phyloP scores from a whole-genome alignment of 495 filamentous ascomycete species.

The Lophiotrema nucula region DNA sequence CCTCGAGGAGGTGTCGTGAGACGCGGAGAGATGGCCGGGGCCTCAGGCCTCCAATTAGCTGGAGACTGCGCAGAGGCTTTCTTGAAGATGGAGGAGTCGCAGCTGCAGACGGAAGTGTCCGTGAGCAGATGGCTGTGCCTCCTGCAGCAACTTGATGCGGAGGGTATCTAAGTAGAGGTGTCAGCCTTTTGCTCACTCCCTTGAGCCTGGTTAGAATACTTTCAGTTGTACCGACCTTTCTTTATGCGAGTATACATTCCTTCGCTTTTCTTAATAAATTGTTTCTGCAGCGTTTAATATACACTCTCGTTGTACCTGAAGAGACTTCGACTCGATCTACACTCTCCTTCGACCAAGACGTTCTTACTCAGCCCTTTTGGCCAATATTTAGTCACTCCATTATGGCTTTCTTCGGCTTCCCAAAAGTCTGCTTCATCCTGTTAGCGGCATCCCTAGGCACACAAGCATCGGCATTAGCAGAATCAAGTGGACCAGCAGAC shows the following conservation, averaged over 20 bases:
- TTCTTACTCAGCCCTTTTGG: too few species aligned
- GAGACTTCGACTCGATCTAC: neutral
- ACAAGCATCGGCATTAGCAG: neutral
- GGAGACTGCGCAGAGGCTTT: neutral
- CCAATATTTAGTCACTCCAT: conserved; percentile 9
- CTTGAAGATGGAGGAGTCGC: neutral
- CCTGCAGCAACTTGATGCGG: neutral
- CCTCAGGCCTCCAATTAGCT: neutral
- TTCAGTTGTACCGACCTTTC: neutral
- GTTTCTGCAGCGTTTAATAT: neutral
- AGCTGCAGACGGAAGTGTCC: neutral
- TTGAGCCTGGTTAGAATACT: neutral
- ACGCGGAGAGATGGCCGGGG: neutral
- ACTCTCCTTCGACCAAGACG: neutral
- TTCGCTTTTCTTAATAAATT: neutral
- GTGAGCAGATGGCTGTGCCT: neutral
- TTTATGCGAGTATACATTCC: neutral
- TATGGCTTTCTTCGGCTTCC: conserved; percentile 17
- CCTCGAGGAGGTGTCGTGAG: neutral
- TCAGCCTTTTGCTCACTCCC: neutral
- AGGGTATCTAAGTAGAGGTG: neutral
- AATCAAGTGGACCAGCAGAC: neutral
- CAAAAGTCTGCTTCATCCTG: conserved; percentile 11
- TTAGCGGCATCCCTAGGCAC: conserved; percentile 2
- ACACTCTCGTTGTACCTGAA: neutral